phyloP scores from a whole-genome alignment of 805 yeast genomes.

The Torulaspora delbrueckii region DNA sequence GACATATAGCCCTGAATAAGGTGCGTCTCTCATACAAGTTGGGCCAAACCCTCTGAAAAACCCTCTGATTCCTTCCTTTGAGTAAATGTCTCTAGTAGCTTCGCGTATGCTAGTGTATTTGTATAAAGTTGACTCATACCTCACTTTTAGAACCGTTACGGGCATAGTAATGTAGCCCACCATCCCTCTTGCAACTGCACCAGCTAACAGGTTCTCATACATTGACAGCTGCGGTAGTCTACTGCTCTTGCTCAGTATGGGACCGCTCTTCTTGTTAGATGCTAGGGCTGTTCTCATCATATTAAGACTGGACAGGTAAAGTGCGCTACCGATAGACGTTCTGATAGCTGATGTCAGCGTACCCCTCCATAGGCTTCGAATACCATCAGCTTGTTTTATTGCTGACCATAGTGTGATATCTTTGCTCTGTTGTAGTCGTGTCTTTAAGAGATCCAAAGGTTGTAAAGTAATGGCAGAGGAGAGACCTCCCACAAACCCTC shows the following conservation, averaged over 20 bases:
- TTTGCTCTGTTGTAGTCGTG: constrained; percentile 67
- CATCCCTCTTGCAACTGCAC: constrained; percentile 70
- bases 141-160: constrained; percentile 79
- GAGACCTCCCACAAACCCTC: constrained; percentile 84
- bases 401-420: constrained; percentile 31
- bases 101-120: constrained; percentile 58
- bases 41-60: constrained; percentile 86
- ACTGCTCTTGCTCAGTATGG: constrained; percentile 33
- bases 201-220: constrained; percentile 65
- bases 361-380: constrained; percentile 77
- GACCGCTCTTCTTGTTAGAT: constrained; percentile 15
- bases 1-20: constrained; percentile 92
- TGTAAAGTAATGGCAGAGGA: constrained; percentile 75
- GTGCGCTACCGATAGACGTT: constrained; percentile 85
- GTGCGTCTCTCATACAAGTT: constrained; percentile 86
- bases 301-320: constrained; percentile 74
- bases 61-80: constrained; percentile 52
- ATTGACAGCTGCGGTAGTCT: constrained; percentile 66
- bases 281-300: constrained; percentile 51
- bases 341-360: constrained; percentile 86
- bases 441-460: constrained; percentile 85
- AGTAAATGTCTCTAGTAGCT: constrained; percentile 55
- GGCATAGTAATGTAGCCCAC: constrained; percentile 95
- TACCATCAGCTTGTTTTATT: constrained; percentile 39
- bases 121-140: constrained; percentile 80